Evolutionary conservation across 257 asterid genomes (phyloP).

Genomic region (Pogostemon cablin): DNA sequence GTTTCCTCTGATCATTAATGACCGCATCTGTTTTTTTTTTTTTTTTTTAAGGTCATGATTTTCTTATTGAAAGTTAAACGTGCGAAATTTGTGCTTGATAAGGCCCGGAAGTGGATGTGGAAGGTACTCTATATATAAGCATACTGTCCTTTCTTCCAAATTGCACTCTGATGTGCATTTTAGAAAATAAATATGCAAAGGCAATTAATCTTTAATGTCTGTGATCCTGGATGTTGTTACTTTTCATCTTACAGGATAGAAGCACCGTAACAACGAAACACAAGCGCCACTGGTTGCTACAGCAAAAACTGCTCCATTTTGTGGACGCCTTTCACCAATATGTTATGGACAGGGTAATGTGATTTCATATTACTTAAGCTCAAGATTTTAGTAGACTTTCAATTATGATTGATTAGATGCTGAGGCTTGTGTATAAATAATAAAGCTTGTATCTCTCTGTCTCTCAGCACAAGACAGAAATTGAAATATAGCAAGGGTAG

Average conservation of each 20-base stretch:
- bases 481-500: conserved; percentile 4
- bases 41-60: conserved; percentile 75
- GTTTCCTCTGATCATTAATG: conserved; percentile 28
- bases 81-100: conserved; percentile 93
- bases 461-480: conserved; percentile 20
- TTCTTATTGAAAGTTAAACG: conserved; percentile 91
- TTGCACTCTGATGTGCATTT: conserved; percentile 14
- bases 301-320: conserved; percentile 92
- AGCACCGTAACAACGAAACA: conserved; percentile 54
- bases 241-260: conserved; percentile 64
- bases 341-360: conserved; percentile 93
- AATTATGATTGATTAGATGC: conserved; percentile 2
- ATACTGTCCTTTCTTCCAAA: conserved; percentile 20
- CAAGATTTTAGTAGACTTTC: background rate
- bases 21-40: conserved; percentile 34
- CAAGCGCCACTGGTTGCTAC: conserved; percentile 91
- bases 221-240: conserved; percentile 24
- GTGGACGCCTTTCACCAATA: conserved; percentile 99
- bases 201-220: conserved; percentile 12
- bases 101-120: conserved; percentile 97
- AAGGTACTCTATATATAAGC: conserved; percentile 56
- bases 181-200: conserved; percentile 13
- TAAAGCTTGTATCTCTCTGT: background rate
- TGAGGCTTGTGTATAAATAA: conserved; percentile 1
- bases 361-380: conserved; percentile 28